Percentiles rank a stretch among this genome's conserved stretches.
Evolutionary conservation across 208 protist species (phyloP).

Genomic region (Acanthamoeba triangularis): DNA sequence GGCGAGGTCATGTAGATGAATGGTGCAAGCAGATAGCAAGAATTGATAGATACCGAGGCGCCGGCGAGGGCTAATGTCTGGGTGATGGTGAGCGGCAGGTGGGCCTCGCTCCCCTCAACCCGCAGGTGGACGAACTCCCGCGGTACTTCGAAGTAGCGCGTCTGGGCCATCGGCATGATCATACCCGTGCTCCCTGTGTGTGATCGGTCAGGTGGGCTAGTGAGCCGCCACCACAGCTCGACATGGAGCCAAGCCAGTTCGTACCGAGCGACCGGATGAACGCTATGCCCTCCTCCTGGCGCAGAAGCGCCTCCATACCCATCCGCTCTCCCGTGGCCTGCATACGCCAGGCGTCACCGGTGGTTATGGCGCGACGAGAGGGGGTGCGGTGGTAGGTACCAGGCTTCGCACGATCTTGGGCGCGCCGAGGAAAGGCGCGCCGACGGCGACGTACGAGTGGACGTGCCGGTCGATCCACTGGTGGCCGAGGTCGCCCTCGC

Average conservation of each 20-base stretch:
- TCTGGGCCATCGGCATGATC: constrained; percentile 8
- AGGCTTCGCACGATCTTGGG: constrained; percentile 4
- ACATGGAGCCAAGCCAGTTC: not conserved
- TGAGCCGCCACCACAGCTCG: not conserved
- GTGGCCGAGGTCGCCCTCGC: not conserved
- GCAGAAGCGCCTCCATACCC: constrained; percentile 6
- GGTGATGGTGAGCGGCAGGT: not conserved
- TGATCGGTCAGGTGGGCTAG: not conserved
- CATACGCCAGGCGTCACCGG: too few relatives aligned
- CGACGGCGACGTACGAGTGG: constrained; percentile 5
- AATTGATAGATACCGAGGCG: not conserved
- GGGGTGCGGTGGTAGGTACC: not conserved
- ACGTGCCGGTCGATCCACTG: constrained; percentile 16
- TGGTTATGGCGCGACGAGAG: not conserved
- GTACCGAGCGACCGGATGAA: not conserved
- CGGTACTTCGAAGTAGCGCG: constrained; percentile 25
- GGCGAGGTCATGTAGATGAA: not conserved
- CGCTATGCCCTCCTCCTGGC: constrained; percentile 13
- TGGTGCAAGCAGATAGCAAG: not conserved
- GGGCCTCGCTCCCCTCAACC: not conserved
- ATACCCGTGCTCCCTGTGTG: constrained; percentile 10
- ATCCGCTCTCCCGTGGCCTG: constrained; percentile 18
- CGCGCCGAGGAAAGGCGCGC: constrained; percentile 2
- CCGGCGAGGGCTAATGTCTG: not conserved
- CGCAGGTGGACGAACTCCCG: not conserved